Conservation (phyloP, 2,329 filamentous ascomycete species). For the Trichoderma endophyticum region DNA sequence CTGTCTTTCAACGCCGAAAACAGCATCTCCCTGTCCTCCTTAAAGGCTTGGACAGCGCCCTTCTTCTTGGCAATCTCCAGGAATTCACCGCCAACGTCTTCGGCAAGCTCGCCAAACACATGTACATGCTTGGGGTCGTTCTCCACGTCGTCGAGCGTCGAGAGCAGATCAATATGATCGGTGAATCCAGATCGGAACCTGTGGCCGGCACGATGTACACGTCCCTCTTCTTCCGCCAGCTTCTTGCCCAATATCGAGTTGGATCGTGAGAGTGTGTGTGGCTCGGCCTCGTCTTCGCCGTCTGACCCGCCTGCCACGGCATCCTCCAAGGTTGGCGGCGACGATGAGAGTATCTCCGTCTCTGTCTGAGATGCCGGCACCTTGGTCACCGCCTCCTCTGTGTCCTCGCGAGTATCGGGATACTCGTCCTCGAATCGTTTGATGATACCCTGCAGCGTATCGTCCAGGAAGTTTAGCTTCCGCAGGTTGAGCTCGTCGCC, state of each 20-base stretch:
- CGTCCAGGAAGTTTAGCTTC: constrained; percentile 81
- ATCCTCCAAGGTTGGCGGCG: constrained; percentile 34
- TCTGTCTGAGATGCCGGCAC: constrained; percentile 18
- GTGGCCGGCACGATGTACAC: constrained; percentile 54
- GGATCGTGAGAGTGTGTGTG: constrained; percentile 45
- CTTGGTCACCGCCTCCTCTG: background rate
- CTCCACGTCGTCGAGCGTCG: constrained; percentile 47
- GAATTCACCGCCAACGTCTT: constrained; percentile 59
- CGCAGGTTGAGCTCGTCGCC: constrained; percentile 75
- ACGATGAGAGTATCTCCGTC: constrained; percentile 24
- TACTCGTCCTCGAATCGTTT: constrained; percentile 95
- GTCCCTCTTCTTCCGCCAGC: constrained; percentile 56
- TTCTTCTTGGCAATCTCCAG: constrained; percentile 53
- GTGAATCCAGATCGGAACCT: constrained; percentile 54
- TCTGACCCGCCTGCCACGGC: constrained; percentile 41
- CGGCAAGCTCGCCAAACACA: constrained; percentile 60
- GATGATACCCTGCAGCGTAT: constrained; percentile 87
- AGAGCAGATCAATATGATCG: constrained; percentile 50
- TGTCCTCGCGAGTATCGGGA: constrained; percentile 68
- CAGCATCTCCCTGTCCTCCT: constrained; percentile 53
- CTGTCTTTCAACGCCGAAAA: constrained; percentile 51
- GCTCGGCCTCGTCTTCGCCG: constrained; percentile 47
- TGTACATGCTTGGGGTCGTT: constrained; percentile 49
- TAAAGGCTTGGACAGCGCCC: constrained; percentile 60
- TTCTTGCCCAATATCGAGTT: constrained; percentile 54